Evolutionary conservation across 177 flowering plant species (phyloP), one percentile per base, ranked within the genome.

Genomic region (Vitis hybrid): DNA sequence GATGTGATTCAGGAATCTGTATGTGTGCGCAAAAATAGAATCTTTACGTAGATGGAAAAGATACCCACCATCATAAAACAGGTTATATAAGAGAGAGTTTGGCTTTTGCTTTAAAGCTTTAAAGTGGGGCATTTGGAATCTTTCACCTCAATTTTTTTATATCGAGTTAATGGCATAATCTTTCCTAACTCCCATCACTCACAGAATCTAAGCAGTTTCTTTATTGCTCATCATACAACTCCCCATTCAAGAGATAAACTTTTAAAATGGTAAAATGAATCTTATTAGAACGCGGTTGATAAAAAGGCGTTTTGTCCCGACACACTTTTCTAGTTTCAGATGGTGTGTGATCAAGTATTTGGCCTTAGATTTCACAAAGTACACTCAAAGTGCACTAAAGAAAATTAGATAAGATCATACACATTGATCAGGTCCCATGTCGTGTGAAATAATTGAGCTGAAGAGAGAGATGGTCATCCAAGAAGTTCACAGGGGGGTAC

Each of bases 141-240:
- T 65, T 64, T n/a, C 23, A 13, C 14, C 49, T 13, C n/a, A 23
- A 30, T 10, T 11, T 34, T 55, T 10, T 55, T 2, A 11, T 30
- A 1, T 21, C 1, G 4, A 19, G 54, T 9, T 34, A 39, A 21
- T 68, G 64, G 63, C 62, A 59, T 70, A 18, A 6, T n/a, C 57
- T 54, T 66, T 69, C 54, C 59, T 61, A 60, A 60, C 60, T 72
- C 70, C 18, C 71, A 62, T 64, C 68, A 63, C 72, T 54, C 26
- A 64, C 12, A 64, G 54, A 64, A 69, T 57, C 30, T 58, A 18
- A 56, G 50, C 51, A 14, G 71, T 51, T 30, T 57, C 64, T 63
- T 50, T 30, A 19, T 30, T 54, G 30, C 4, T 72, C 10, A 52
- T 51, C 23, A n/a, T 60, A 6, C 45, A 62, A 21, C 45, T 34